Conservation (phyloP, 176 grass and related monocot genomes). For the Rhynchospora tenuis region DNA sequence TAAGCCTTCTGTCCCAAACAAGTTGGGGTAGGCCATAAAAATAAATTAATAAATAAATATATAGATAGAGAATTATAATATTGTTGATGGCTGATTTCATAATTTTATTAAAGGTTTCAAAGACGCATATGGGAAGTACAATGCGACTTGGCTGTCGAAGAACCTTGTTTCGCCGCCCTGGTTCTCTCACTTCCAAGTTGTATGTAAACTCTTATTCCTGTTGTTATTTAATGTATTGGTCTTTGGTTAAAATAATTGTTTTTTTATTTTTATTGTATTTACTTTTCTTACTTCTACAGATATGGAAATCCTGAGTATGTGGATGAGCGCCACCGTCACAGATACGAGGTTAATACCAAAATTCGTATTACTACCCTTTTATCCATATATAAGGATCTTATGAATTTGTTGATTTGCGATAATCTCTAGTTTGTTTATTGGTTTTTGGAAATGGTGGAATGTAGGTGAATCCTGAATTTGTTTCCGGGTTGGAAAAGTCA, state of each 20-base stretch:
- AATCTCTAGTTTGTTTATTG: slow-evolving; percentile 14
- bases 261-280: slow-evolving; percentile 14
- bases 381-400: background rate
- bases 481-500: slow-evolving; percentile 57
- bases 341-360: slow-evolving; percentile 71
- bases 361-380: slow-evolving; percentile 21
- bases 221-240: background rate
- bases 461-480: slow-evolving; percentile 83
- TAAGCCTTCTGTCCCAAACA: too few relatives aligned
- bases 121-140: slow-evolving; percentile 94
- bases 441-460: slow-evolving; percentile 7
- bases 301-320: slow-evolving; percentile 61
- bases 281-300: slow-evolving; percentile 41
- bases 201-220: slow-evolving; percentile 25
- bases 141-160: slow-evolving; percentile 83
- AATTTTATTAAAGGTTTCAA: slow-evolving; percentile 57
- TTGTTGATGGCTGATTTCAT: background rate
- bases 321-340: slow-evolving; percentile 95
- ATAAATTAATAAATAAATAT: background rate
- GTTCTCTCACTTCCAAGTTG: slow-evolving; percentile 77
- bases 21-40: too few relatives aligned
- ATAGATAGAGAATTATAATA: background rate
- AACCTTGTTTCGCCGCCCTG: slow-evolving; percentile 60
- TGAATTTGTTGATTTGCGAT: background rate
- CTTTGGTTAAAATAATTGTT: background rate